phyloP scores from a whole-genome alignment of 1,139 yeast species.

The Blastobotrys illinoisensis region DNA sequence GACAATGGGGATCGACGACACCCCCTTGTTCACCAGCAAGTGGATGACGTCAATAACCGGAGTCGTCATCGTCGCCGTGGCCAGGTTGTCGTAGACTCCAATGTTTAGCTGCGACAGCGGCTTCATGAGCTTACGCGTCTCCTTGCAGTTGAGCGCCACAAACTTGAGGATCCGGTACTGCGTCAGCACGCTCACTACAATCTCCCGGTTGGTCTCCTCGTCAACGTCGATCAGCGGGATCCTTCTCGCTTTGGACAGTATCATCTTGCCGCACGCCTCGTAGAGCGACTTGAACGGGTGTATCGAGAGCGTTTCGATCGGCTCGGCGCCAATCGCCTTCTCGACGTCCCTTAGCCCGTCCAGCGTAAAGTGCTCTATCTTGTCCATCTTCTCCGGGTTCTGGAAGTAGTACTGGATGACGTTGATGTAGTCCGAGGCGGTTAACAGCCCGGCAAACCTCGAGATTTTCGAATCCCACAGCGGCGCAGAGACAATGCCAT shows the following conservation, averaged over 20 bases:
- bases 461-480: slow-evolving; percentile 90
- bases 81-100: slow-evolving; percentile 53
- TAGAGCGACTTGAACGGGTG: slow-evolving; percentile 88
- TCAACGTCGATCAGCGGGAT: slow-evolving; percentile 93
- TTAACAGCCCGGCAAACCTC: slow-evolving; percentile 87
- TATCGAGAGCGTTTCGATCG: slow-evolving; percentile 80
- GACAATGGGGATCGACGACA: slow-evolving; percentile 88
- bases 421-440: slow-evolving; percentile 88
- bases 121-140: slow-evolving; percentile 75
- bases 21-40: slow-evolving; percentile 67
- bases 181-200: slow-evolving; percentile 90
- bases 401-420: slow-evolving; percentile 94
- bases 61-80: slow-evolving; percentile 83
- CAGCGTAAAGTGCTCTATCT: slow-evolving; percentile 79
- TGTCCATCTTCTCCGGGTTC: slow-evolving; percentile 83
- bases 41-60: slow-evolving; percentile 95
- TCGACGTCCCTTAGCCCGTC: slow-evolving; percentile 81
- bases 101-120: slow-evolving; percentile 69
- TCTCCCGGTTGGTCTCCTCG: slow-evolving; percentile 87
- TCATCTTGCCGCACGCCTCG: slow-evolving; percentile 93
- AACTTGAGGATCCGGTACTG: slow-evolving; percentile 95
- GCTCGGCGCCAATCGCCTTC: slow-evolving; percentile 80
- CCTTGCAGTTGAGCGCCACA: slow-evolving; percentile 93
- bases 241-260: slow-evolving; percentile 83
- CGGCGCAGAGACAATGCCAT: slow-evolving; percentile 94